A percentile compares a stretch with the other conserved stretches of the same genome.
phyloP scores from a whole-genome alignment of 306 rosid genomes.

The Pyrus bretschneideri region DNA sequence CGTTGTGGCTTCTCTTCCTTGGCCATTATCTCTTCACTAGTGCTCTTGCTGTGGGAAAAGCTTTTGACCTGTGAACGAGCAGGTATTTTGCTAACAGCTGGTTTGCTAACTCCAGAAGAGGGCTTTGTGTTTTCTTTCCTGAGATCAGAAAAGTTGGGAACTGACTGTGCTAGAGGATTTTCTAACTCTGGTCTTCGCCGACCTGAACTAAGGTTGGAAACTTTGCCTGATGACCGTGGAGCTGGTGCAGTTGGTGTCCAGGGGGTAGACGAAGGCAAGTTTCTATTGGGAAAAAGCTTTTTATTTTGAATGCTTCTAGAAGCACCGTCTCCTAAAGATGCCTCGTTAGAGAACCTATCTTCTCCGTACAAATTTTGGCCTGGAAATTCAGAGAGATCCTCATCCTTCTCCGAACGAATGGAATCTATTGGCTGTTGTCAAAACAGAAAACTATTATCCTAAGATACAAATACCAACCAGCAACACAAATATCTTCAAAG shows the following conservation, averaged over 20 bases:
- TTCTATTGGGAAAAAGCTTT: constrained; percentile 49
- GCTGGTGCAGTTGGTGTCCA: constrained; percentile 40
- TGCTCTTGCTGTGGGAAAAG: constrained; percentile 59
- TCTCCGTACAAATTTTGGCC: constrained; percentile 50
- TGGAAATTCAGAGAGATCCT: constrained; percentile 54
- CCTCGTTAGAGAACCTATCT: constrained; percentile 31
- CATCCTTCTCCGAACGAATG: constrained; percentile 66
- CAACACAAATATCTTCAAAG: constrained; percentile 8
- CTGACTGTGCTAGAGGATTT: constrained; percentile 76
- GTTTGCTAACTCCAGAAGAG: constrained; percentile 59
- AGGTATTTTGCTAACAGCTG: constrained; percentile 51
- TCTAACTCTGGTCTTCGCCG: constrained; percentile 61
- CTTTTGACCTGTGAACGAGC: constrained; percentile 62
- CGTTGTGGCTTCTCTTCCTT: constrained; percentile 77
- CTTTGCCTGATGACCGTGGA: constrained; percentile 48
- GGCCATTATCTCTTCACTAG: constrained; percentile 44
- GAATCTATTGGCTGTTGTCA: constrained; percentile 68
- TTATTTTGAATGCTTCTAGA: constrained; percentile 48
- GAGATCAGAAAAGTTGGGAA: constrained; percentile 91
- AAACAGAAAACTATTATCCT: constrained; percentile 19
- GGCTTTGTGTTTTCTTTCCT: constrained; percentile 97
- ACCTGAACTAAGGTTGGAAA: constrained; percentile 47
- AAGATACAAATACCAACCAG: constrained; percentile 16
- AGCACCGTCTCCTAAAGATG: constrained; percentile 37
- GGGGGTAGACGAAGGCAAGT: constrained; percentile 48